Evolutionary conservation across 176 grass and related monocot genomes (phyloP).

Genomic region (Ampelocalamus luodianensis): DNA sequence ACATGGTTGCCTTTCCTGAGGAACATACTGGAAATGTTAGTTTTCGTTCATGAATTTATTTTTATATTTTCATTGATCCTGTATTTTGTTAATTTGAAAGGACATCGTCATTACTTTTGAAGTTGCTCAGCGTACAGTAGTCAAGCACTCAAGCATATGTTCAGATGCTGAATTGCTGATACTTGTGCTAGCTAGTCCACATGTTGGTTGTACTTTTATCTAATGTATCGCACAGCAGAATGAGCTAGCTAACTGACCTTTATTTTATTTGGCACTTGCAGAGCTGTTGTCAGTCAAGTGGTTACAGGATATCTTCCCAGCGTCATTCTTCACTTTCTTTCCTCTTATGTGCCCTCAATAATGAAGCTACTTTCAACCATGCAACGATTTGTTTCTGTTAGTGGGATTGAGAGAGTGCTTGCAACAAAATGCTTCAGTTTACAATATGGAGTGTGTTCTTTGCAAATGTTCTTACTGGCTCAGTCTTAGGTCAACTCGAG

Average conservation of each 20-base stretch:
- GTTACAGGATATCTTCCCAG: conserved; percentile 98
- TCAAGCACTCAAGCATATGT: background rate
- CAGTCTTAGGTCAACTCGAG: conserved; percentile 51
- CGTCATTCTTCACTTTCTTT: conserved; percentile 80
- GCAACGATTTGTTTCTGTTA: conserved; percentile 85
- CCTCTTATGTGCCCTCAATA: conserved; percentile 73
- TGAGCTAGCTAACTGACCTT: background rate
- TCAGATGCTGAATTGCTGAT: conserved; percentile 26
- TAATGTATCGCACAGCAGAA: background rate
- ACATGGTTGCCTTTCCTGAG: conserved; percentile 84
- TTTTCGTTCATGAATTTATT: conserved; percentile 22
- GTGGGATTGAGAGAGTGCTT: conserved; percentile 92
- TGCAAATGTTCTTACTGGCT: conserved; percentile 86
- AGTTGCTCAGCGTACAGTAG: background rate
- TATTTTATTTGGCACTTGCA: conserved; percentile 59
- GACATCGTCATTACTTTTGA: background rate
- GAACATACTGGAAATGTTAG: conserved; percentile 79
- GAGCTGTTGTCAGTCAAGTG: conserved; percentile 84
- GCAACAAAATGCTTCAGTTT: conserved; percentile 93
- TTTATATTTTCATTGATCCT: background rate
- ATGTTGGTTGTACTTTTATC: conserved; percentile 1
- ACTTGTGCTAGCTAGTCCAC: background rate
- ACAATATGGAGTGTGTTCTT: conserved; percentile 93
- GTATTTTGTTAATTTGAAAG: conserved; percentile 27
- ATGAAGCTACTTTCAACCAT: conserved; percentile 94